These are phyloP conservation scores for Irpex sp. DNA, from an alignment of 1,284 basidiomycete genomes.

Conservation along the genomic window DNA sequence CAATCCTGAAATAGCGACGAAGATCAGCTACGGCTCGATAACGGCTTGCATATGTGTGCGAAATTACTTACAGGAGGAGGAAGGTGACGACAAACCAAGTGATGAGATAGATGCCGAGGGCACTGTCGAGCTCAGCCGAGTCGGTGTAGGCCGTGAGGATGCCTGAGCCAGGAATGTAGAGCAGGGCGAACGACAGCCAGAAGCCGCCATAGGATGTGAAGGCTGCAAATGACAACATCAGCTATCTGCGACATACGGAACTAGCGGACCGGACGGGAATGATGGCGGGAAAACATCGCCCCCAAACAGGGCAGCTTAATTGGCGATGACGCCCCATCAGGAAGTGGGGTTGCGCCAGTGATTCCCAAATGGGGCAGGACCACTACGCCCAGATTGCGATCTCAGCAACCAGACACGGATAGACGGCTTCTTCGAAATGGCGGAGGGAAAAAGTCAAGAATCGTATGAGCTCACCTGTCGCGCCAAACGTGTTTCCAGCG, in stretches of 20 bases:
- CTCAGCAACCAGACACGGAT: neutral
- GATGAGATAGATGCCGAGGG: constrained; percentile 65
- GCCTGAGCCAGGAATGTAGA: constrained; percentile 62
- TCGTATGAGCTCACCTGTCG: constrained; percentile 51
- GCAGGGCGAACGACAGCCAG: constrained; percentile 76
- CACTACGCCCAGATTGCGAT: constrained; percentile 2
- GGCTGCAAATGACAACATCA: constrained; percentile 40
- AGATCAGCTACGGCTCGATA: constrained; percentile 2
- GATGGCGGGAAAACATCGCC: constrained; percentile 1
- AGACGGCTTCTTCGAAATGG: neutral
- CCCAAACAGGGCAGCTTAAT: neutral
- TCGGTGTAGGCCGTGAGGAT: constrained; percentile 49
- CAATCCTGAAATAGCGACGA: constrained; percentile 42
- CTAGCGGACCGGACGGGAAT: neutral
- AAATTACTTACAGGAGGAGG: constrained; percentile 49
- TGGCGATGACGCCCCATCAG: constrained; percentile 3
- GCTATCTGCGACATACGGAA: neutral
- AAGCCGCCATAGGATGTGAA: constrained; percentile 84
- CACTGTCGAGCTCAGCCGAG: constrained; percentile 44
- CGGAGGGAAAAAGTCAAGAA: neutral
- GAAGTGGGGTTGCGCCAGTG: constrained; percentile 10
- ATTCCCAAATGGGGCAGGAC: constrained; percentile 1
- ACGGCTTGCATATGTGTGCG: neutral
- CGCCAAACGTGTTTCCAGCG: constrained; percentile 67
- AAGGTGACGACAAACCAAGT: constrained; percentile 73